Conservation (phyloP, 2,329 filamentous ascomycete species). For the Alternaria consortialis region DNA sequence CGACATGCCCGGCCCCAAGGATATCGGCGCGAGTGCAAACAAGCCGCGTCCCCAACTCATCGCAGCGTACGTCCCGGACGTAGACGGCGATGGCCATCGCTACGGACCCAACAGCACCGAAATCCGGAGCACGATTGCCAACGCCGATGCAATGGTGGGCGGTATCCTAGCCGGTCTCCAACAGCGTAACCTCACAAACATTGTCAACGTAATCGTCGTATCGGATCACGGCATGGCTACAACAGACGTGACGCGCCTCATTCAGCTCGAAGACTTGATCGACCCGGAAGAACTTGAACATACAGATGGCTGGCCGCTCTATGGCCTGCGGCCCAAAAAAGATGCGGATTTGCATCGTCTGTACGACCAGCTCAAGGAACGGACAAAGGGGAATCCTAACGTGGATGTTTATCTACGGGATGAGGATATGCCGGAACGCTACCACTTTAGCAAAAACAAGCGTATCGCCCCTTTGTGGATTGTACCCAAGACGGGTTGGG, state of each 20-base stretch:
- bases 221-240: slow-evolving; percentile 99
- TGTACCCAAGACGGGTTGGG: slow-evolving; percentile 91
- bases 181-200: slow-evolving; percentile 80
- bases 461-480: slow-evolving; percentile 97
- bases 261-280: slow-evolving; percentile 90
- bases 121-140: slow-evolving; percentile 77
- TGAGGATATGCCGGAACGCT: slow-evolving; percentile 87
- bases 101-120: slow-evolving; percentile 96
- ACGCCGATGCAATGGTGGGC: slow-evolving; percentile 85
- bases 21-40: slow-evolving; percentile 58
- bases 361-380: slow-evolving; percentile 66
- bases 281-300: slow-evolving; percentile 81
- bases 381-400: slow-evolving; percentile 69
- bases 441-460: slow-evolving; percentile 87
- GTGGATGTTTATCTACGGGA: slow-evolving; percentile 89
- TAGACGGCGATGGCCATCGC: slow-evolving; percentile 85
- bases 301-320: slow-evolving; percentile 92
- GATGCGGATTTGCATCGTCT: slow-evolving; percentile 70
- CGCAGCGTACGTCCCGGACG: slow-evolving; percentile 91
- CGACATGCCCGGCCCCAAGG: slow-evolving; percentile 79
- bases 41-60: slow-evolving; percentile 84
- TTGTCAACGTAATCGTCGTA: slow-evolving; percentile 95
- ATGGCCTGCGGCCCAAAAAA: slow-evolving; percentile 86
- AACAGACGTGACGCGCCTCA: slow-evolving; percentile 78
- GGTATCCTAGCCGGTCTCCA: slow-evolving; percentile 79